Evolutionary conservation across 495 filamentous ascomycete genomes (phyloP), one percentile per base, ranked within the genome.

Genomic region (Cercophora samala): DNA sequence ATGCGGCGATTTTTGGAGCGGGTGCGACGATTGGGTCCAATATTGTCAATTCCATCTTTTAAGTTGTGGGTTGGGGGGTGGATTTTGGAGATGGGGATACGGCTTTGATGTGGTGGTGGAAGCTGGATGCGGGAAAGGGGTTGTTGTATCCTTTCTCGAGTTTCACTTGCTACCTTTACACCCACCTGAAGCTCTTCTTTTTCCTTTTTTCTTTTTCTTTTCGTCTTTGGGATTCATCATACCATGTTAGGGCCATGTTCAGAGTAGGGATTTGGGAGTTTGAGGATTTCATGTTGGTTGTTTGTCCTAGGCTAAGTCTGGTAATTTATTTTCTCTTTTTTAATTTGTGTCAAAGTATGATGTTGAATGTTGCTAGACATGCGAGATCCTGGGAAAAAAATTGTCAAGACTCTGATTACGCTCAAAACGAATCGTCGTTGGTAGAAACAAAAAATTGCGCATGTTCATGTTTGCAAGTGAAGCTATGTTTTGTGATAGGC

Each of bases 21-120:
- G 93, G 93, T 72, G 93, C 93, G 66, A 96, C 95, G 4, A 87
- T 97, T 67, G 95, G 95, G 29, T 85, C 88, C 64, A 93, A 97
- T 67, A 89, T 98, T 73, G 95, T 98, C 64, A 96, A 97, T 75
- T 86, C 88, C 63, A 96, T 98, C 62, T 96, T 97, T 76, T 96
- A 87, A 81, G 56, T 2, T 5, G 37, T 29, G 37, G 15, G 37
- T 11, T 46, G 6, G 37, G 37, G 13, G 37, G 13, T 13, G 37
- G 37, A 46, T 46, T n/a, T n/a, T n/a, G n/a, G n/a, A n/a, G n/a
- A n/a, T n/a, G n/a, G n/a, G n/a, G n/a, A n/a, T n/a, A n/a, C n/a
- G n/a, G 29, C 8, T 3, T 32, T 32, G 4, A 4, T 32, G 4
- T 8, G 29, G 3, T 32, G 3, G 29, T 32, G 29, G 29, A 8